A percentile compares a stretch with the other conserved stretches of the same genome.
Conservation (phyloP, 257 asterid species). For the Solanum pinnatisectum region DNA sequence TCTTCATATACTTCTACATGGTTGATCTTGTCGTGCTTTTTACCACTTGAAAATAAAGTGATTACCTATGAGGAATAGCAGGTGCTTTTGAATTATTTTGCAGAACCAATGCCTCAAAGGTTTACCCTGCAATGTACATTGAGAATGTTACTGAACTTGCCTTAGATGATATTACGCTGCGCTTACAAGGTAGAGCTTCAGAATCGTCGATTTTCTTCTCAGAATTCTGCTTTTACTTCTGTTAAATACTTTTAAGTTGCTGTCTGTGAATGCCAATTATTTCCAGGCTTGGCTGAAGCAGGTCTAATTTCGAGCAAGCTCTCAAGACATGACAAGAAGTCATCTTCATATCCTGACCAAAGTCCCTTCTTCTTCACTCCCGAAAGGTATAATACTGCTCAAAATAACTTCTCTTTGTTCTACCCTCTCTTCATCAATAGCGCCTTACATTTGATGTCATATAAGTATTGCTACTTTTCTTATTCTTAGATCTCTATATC, state of each 20-base stretch:
- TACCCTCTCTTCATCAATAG: not conserved
- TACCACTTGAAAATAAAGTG: not conserved
- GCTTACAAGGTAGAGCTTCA: conserved; percentile 59
- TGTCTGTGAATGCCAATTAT: conserved; percentile 20
- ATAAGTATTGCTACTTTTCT: not conserved
- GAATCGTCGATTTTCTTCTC: conserved; percentile 4
- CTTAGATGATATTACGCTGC: conserved; percentile 82
- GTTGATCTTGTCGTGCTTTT: not conserved
- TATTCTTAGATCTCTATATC: not conserved
- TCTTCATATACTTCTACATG: not conserved
- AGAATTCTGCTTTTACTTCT: not conserved
- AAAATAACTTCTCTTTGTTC: not conserved
- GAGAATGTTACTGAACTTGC: conserved; percentile 92
- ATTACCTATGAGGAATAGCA: not conserved
- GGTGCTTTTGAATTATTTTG: not conserved
- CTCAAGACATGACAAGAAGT: conserved; percentile 75
- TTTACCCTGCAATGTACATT: conserved; percentile 95
- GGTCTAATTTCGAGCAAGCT: conserved; percentile 95
- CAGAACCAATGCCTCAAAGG: conserved; percentile 80
- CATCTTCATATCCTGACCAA: conserved; percentile 45
- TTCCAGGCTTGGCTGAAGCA: conserved; percentile 93
- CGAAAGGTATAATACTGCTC: conserved; percentile 38
- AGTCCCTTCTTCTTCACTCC: conserved; percentile 68
- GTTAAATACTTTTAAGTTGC: not conserved
- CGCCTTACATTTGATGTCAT: not conserved